These are phyloP conservation scores for Ganoderma lucidum DNA, from an alignment of 1,284 basidiomycete species.

Conservation along the genomic window DNA sequence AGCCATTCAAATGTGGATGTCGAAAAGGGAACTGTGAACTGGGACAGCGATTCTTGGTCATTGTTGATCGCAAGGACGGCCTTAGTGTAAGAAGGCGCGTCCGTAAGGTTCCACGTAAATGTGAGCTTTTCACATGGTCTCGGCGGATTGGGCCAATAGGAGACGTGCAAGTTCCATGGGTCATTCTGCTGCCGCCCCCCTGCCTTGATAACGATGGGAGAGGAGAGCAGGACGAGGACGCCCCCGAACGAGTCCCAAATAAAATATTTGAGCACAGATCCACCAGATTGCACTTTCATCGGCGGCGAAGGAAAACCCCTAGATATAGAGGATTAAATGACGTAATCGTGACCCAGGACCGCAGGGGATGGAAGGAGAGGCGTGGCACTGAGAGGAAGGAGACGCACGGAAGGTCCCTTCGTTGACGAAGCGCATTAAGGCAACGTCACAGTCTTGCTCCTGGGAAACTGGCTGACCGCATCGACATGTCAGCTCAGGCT, in stretches of 20 bases:
- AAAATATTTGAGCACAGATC: not conserved
- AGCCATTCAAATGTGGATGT: not conserved
- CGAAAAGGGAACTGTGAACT: not conserved
- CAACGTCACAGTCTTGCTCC: not conserved
- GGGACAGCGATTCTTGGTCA: not conserved
- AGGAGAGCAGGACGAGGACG: not conserved
- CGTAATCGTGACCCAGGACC: too few relatives aligned
- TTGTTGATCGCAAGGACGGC: too few relatives aligned
- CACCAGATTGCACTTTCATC: not conserved
- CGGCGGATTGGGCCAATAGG: not conserved
- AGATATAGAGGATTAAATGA: not conserved
- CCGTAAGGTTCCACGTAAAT: not conserved
- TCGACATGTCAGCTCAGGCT: too few relatives aligned
- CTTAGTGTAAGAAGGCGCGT: too few relatives aligned
- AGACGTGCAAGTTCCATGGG: too few relatives aligned
- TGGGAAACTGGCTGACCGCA: not conserved
- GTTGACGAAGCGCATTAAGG: not conserved
- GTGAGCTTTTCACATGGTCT: not conserved
- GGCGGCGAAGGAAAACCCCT: not conserved
- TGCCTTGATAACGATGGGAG: not conserved
- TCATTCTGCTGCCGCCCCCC: too few relatives aligned
- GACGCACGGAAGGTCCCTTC: too few relatives aligned
- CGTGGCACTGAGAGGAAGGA: too few relatives aligned
- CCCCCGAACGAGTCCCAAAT: not conserved
- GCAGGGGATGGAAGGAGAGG: too few relatives aligned